phyloP scores from a whole-genome alignment of 306 rosid genomes.

The Oxytropis ochrocephala region DNA sequence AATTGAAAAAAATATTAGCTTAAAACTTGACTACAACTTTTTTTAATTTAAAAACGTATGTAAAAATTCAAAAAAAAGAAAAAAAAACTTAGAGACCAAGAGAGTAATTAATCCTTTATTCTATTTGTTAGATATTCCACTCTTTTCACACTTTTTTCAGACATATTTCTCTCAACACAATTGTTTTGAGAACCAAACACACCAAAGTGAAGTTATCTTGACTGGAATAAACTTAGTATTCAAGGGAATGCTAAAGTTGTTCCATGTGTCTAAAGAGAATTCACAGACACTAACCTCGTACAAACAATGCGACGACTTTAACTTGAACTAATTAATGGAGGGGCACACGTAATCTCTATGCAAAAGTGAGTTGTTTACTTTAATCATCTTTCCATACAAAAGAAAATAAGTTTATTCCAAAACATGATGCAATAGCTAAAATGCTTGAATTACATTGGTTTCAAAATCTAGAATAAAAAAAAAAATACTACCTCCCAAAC shows the following conservation, averaged over 20 bases:
- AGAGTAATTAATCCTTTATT: too few relatives aligned
- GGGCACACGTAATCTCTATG: conserved; percentile 15
- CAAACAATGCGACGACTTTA: not conserved
- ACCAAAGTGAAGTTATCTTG: not conserved
- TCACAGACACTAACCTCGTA: conserved; percentile 14
- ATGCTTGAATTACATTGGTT: not conserved
- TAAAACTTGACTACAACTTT: too few relatives aligned
- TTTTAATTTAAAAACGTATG: too few relatives aligned
- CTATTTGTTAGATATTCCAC: too few relatives aligned
- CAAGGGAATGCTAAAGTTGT: conserved; percentile 23
- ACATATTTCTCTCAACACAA: too few relatives aligned
- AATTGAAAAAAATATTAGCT: too few relatives aligned
- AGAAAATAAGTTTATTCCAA: conserved; percentile 5
- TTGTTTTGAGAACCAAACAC: too few relatives aligned
- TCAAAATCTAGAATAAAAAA: not conserved
- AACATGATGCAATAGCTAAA: not conserved
- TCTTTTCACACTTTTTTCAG: too few relatives aligned
- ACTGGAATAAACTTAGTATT: not conserved
- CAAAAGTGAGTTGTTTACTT: not conserved
- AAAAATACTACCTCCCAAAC: not conserved
- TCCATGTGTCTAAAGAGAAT: conserved; percentile 19
- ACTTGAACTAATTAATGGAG: not conserved
- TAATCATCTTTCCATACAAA: not conserved
- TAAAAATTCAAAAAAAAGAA: too few relatives aligned
- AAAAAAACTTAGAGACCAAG: too few relatives aligned